Conservation (phyloP, 257 asterid genomes). For the Scutellaria baicalensis region DNA sequence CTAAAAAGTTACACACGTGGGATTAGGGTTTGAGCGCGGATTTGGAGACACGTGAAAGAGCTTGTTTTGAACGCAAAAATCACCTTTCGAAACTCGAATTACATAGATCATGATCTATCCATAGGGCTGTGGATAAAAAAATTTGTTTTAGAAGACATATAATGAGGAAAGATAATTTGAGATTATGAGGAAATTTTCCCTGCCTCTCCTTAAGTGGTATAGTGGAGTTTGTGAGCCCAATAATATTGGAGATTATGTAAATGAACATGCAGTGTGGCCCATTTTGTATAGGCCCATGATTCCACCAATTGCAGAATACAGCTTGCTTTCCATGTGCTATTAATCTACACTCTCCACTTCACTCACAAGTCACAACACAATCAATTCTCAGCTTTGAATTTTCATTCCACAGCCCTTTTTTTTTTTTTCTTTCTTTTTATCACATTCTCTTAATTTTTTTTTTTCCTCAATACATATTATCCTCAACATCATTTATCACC, state of each 20-base stretch:
- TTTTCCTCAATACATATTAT: too few relatives aligned
- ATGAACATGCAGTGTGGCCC: conserved; percentile 8
- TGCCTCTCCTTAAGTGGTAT: background rate
- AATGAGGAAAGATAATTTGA: too few relatives aligned
- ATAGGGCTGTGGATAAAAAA: too few relatives aligned
- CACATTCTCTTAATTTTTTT: background rate
- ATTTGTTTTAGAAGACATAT: too few relatives aligned
- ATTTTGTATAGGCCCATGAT: conserved; percentile 1
- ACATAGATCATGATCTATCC: too few relatives aligned
- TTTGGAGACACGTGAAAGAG: too few relatives aligned
- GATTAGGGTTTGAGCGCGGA: too few relatives aligned
- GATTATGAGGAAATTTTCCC: background rate
- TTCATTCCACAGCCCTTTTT: background rate
- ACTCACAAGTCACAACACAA: background rate
- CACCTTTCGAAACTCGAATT: too few relatives aligned
- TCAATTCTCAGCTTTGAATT: background rate
- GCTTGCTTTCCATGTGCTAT: background rate
- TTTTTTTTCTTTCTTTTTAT: background rate
- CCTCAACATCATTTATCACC: too few relatives aligned
- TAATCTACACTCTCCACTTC: background rate
- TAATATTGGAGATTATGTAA: background rate
- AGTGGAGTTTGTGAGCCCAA: conserved; percentile 4
- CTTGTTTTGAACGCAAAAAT: too few relatives aligned
- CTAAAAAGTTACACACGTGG: too few relatives aligned
- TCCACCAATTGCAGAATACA: background rate